Base-by-base conservation (phyloP, 352 stramenopile genomes). In the Phytophthora quininea region DNA sequence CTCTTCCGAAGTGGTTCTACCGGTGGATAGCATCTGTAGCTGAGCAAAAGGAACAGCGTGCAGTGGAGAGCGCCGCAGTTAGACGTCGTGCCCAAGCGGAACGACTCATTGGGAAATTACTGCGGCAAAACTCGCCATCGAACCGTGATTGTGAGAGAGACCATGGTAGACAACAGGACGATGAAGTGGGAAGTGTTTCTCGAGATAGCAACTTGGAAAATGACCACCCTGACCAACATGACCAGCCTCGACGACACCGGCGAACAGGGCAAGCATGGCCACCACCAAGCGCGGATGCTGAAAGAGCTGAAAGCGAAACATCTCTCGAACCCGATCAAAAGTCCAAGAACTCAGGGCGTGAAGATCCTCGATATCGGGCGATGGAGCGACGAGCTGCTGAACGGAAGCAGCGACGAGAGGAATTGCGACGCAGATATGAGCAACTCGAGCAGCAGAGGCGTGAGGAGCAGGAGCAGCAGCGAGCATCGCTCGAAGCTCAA, bases 361-460 rank as follows among this genome's bases (percentile, higher is more conserved):
- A 66, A 4, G 77, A 89, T 52, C 71, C 79, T 33, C 59, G 90
- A 4, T 91, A 86, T 48, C 14, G 65, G 24, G 70, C 77, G 0
- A 92, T 91, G 80, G 71, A 87, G 50, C 75, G 80, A 57, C 80
- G 82, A 5, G 75, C 82, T 8, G 57, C 56, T n/a, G 70, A 89
- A 51, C 76, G 84, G 6, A 91, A 90, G 37, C 51, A 72, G 62
- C 80, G 81, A 30, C 80, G 84, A 19, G 79, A 88, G 33, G 48
- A 79, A 32, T 64, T 92, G 19, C 77, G 73, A 53, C 69, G 65
- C 24, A 84, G 73, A 38, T 91, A 92, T 49, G 80, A 85, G 53
- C 59, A 76, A 9, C 55, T 73, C 19, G 76, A 90, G 33, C 78
- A 77, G 27, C 72, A 79, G n/a, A 90, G 84, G 53, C 70, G 62